These are phyloP conservation scores for Triticum turgidum DNA, from an alignment of 176 grass and related monocot genomes.

Conservation along the genomic window DNA sequence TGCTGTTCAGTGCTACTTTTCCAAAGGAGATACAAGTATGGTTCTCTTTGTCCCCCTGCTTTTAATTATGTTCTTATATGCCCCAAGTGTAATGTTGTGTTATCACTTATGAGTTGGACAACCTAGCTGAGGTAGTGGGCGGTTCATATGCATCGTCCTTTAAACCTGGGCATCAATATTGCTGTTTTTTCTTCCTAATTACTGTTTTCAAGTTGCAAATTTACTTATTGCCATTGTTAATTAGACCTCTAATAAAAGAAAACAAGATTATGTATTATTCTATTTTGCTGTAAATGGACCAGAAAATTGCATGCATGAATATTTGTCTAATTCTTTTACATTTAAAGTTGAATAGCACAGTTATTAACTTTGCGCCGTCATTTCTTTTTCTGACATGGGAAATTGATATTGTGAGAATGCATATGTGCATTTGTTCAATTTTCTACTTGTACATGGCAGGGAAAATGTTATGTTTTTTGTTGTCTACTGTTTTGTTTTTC, in stretches of 20 bases:
- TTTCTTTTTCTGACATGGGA: not conserved
- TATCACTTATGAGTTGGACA: not conserved
- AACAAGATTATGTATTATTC: not conserved
- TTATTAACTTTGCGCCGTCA: not conserved
- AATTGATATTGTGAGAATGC: not conserved
- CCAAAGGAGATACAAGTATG: slow-evolving; percentile 92
- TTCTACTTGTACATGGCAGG: not conserved
- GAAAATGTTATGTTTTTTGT: not conserved
- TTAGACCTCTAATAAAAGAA: too few species aligned
- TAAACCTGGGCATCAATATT: too few species aligned
- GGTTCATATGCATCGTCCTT: too few species aligned
- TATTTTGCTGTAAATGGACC: not conserved
- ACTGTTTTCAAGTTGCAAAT: too few species aligned
- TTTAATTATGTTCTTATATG: not conserved
- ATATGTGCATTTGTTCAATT: not conserved
- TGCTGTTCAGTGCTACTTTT: slow-evolving; percentile 98
- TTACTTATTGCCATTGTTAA: too few species aligned
- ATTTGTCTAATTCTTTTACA: not conserved
- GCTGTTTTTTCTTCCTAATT: too few species aligned
- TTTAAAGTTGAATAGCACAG: not conserved
- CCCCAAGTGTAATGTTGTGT: not conserved
- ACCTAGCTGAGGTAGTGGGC: not conserved
- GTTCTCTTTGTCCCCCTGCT: not conserved
- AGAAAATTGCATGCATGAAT: not conserved
- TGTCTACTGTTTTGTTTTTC: not conserved